phyloP scores from a whole-genome alignment of 495 filamentous ascomycete species.

The Cercophora sp. region DNA sequence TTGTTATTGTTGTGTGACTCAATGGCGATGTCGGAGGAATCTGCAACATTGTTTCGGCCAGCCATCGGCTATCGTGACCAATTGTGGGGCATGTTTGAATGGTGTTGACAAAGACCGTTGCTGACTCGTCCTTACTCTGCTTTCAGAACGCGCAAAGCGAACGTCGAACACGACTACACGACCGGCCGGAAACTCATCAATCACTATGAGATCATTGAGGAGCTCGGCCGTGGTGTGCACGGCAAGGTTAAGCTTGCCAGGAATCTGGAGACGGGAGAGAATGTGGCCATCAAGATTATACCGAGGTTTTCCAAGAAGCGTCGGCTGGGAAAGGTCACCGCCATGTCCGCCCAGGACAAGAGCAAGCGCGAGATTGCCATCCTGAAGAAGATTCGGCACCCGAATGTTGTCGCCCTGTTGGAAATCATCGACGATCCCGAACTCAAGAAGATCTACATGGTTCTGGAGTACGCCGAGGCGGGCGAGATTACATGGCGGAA shows the following conservation, averaged over 20 bases:
- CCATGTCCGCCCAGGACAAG: conserved; percentile 72
- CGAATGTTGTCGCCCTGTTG: conserved; percentile 88
- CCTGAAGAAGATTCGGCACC: conserved; percentile 93
- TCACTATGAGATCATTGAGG: conserved; percentile 92
- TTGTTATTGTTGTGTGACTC: background rate
- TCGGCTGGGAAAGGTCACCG: conserved; percentile 70
- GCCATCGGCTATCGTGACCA: background rate
- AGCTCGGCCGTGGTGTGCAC: conserved; percentile 91
- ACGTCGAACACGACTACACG: conserved; percentile 78
- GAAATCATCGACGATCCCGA: conserved; percentile 98
- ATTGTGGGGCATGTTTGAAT: conserved; percentile 6
- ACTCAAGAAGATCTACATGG: conserved; percentile 95
- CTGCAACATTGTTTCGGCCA: background rate
- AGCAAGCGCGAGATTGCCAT: conserved; percentile 97
- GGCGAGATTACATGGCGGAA: conserved; percentile 93
- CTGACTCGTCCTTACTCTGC: conserved; percentile 11
- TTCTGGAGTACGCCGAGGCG: conserved; percentile 87
- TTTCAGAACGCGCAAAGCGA: conserved; percentile 73
- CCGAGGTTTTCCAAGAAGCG: conserved; percentile 90
- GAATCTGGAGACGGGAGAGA: conserved; percentile 69
- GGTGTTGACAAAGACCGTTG: background rate
- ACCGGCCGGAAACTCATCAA: conserved; percentile 96
- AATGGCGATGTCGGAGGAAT: background rate
- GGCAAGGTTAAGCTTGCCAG: conserved; percentile 94
- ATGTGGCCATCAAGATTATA: conserved; percentile 97